Percentiles rank a stretch among this genome's conserved stretches.
Conservation (phyloP, 1,284 basidiomycete genomes). For the Malassezia psittaci region DNA sequence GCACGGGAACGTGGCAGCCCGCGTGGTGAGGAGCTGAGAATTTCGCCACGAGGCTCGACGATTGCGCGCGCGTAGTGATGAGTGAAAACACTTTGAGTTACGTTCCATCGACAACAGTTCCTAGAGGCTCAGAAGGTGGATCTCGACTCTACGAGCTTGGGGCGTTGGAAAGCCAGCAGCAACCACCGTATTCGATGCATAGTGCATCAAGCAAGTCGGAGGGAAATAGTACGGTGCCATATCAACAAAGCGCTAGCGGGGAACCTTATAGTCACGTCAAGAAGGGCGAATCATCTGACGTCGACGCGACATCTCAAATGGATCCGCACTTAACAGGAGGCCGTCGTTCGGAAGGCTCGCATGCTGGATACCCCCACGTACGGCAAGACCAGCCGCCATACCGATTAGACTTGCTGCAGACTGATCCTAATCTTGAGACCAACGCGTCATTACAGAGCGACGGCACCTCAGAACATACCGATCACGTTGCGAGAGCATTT, state of each 20-base stretch:
- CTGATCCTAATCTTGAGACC: conserved; percentile 16
- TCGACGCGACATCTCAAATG: conserved; percentile 3
- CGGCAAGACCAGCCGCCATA: conserved; percentile 17
- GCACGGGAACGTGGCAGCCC: conserved; percentile 13
- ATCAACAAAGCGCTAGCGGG: conserved; percentile 1
- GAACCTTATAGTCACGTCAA: conserved; percentile 1
- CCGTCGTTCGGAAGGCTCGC: conserved; percentile 9
- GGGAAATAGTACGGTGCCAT: conserved; percentile 3
- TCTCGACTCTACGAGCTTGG: neutral
- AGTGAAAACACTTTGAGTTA: conserved; percentile 12
- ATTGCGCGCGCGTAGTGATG: conserved; percentile 11
- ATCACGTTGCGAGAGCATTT: conserved; percentile 16
- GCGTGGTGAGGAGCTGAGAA: conserved; percentile 16
- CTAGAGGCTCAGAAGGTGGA: conserved; percentile 1
- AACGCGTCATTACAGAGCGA: conserved; percentile 14
- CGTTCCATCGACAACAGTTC: conserved; percentile 5
- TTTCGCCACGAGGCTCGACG: conserved; percentile 18
- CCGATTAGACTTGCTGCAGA: conserved; percentile 16
- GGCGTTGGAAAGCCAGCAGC: conserved; percentile 2
- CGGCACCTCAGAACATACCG: conserved; percentile 8
- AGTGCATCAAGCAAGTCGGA: conserved; percentile 8
- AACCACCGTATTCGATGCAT: conserved; percentile 10
- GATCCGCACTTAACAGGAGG: conserved; percentile 14
- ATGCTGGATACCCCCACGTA: conserved; percentile 11
- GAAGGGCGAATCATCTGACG: conserved; percentile 8